Percentiles rank a stretch among this genome's conserved stretches.
phyloP scores from a whole-genome alignment of 169 alveolate species.

The Cryptosporidium sp. region DNA sequence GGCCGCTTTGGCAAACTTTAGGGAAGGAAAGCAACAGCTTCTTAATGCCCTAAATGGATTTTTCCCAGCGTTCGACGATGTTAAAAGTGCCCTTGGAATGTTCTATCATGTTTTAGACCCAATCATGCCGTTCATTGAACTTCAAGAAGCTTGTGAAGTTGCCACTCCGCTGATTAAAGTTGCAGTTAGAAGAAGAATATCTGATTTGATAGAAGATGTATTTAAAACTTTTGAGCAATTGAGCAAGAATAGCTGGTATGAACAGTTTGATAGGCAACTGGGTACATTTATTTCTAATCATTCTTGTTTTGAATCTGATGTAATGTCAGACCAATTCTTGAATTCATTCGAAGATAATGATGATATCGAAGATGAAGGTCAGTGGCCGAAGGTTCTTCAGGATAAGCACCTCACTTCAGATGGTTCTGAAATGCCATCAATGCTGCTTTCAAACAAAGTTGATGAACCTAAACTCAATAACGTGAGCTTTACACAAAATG shows the following conservation, averaged over 20 bases:
- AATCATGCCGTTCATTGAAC: constrained; percentile 51
- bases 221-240: constrained; percentile 19
- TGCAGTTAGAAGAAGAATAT: constrained; percentile 6
- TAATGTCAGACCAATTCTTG: background rate
- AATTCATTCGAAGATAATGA: constrained; percentile 7
- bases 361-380: constrained; percentile 28
- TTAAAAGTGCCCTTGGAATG: constrained; percentile 21
- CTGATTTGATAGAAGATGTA: constrained; percentile 29
- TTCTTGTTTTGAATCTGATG: constrained; percentile 7
- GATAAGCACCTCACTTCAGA: background rate
- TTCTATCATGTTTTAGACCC: constrained; percentile 66
- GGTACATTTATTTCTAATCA: background rate
- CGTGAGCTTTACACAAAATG: background rate
- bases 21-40: constrained; percentile 62
- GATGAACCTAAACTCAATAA: background rate
- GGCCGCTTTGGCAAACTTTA: constrained; percentile 45
- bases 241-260: constrained; percentile 40
- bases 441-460: background rate
- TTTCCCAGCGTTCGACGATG: constrained; percentile 46
- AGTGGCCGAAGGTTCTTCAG: background rate
- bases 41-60: constrained; percentile 47
- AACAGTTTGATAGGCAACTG: constrained; percentile 16
- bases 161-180: constrained; percentile 39
- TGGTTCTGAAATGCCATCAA: background rate
- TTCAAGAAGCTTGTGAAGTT: constrained; percentile 65